These are phyloP conservation scores for Pichia eremophila DNA, from an alignment of 805 yeast species.

Conservation along the genomic window DNA sequence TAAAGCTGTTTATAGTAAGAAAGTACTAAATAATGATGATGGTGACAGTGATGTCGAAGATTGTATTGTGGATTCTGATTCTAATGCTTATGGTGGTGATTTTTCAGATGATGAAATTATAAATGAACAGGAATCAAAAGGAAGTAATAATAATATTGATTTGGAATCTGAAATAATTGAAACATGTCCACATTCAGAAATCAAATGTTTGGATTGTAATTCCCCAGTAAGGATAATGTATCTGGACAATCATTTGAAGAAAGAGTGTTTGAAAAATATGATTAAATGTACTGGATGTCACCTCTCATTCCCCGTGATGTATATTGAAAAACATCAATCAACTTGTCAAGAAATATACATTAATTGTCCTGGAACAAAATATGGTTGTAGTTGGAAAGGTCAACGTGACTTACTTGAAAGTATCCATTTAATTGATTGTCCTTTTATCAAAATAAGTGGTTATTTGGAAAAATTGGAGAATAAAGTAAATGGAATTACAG, in stretches of 20 bases:
- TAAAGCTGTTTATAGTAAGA: not conserved
- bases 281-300: conserved; percentile 33
- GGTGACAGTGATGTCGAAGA: not conserved
- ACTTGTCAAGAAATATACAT: conserved; percentile 33
- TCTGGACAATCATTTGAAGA: conserved; percentile 27
- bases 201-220: conserved; percentile 31
- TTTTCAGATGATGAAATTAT: not conserved
- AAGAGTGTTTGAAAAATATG: conserved; percentile 32
- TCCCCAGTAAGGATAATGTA: conserved; percentile 22
- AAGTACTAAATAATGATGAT: not conserved
- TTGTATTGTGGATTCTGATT: not conserved
- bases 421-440: conserved; percentile 24
- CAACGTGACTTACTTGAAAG: conserved; percentile 21
- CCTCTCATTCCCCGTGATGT: conserved; percentile 31
- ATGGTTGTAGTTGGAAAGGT: conserved; percentile 43
- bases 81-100: conserved; percentile 3
- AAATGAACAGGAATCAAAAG: not conserved
- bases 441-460: conserved; percentile 18
- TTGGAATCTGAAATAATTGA: not conserved
- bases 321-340: conserved; percentile 30
- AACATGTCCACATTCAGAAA: conserved; percentile 32
- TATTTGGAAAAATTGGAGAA: conserved; percentile 22
- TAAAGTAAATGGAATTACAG: conserved; percentile 22
- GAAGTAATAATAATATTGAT: no score
- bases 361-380: conserved; percentile 37